Base-by-base conservation (phyloP, 805 yeast species). In the Wickerhamiella lipophila region DNA sequence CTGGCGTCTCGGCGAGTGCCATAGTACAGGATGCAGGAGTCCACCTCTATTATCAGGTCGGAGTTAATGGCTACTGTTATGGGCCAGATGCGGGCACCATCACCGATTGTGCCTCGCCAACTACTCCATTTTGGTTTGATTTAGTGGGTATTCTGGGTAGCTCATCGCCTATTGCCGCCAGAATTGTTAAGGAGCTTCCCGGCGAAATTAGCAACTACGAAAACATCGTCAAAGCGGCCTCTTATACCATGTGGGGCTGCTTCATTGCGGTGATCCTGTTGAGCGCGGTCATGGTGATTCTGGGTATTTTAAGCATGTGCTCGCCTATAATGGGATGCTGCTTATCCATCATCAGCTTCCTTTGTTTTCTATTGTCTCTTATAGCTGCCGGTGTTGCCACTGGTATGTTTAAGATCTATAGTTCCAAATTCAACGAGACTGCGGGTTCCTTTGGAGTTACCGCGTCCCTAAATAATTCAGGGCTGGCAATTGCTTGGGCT, bases 401-500 rank as follows among this genome's bases (percentile, higher is more conserved):
- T 0, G 92, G 79, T 15, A 67, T 74, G n/a, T 81, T 68, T 65
- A 50, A 66, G 4, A 69, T 69, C 49, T 69, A 79, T 52, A 64
- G 72, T 51, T 64, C 67, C 11, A 67, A 73, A 48, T 69, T 84
- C 66, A 76, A 80, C 56, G 64, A 75, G 29, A 65, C 67, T 29
- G 63, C 64, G 11, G 60, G 58, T 1, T 60, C 61, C 2, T 78
- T 68, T 56, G 94, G 94, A 13, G 70, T 80, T 43, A 60, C 63
- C 34, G 74, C 84, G 2, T 60, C 61, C 32, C 58, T 83, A 46
- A 74, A 76, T 29, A 64, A 66, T 16, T 50, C 57, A 46, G 80
- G 73, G 55, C 72, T 76, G 47, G 86, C 77, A 2, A 63, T 79
- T 42, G 65, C 77, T 7, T 83, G 89, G 92, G 77, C 76, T 12